Base-by-base conservation (phyloP, 2,329 filamentous ascomycete genomes). In the Lachnellula cervina region DNA sequence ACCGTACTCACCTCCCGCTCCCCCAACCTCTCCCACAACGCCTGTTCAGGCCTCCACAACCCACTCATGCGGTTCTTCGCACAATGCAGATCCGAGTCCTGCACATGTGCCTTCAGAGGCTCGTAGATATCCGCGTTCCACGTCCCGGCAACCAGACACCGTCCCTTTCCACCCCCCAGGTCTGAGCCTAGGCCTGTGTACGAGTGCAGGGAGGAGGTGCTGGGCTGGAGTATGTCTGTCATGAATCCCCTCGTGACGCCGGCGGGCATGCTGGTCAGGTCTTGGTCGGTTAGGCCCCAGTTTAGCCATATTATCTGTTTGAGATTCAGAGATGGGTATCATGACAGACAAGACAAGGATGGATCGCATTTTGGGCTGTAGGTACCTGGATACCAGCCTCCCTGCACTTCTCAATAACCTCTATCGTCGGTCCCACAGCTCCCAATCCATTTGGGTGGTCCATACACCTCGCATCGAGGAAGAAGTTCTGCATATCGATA, bases 41-140 rank as follows among this genome's bases (percentile, higher is more conserved):
- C 70, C 45, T 76, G 77, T 11, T 65, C 65, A 8, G 68, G 62
- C 23, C 71, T 72, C 78, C 80, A 84, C 49, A 85, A 69, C 2
- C 80, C 82, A 19, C 77, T 80, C 72, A 83, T 79, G 19, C 81
- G 73, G 60, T 82, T 79, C 71, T 85, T 85, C 62, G 79, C 69
- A 57, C 80, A 75, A 64, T 74, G 75, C 9, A 80, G 69, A 63
- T 85, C 81, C 7, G 69, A 69, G 49, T 70, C 61, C 35, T 69
- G 56, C 48, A 74, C 73, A 17, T 71, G 66, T 7, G 58, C 66
- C 35, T 73, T 70, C 21, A 83, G 70, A 11, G 76, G 72, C 8
- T 71, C 71, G 59, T 78, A 80, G 8, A 84, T 69, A 4, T 69
- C 74, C 25, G 79, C 73, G 66, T 84, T 85, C 82, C 82, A 84